phyloP scores from a whole-genome alignment of 345 rosid species.

The Citropsis articulata region DNA sequence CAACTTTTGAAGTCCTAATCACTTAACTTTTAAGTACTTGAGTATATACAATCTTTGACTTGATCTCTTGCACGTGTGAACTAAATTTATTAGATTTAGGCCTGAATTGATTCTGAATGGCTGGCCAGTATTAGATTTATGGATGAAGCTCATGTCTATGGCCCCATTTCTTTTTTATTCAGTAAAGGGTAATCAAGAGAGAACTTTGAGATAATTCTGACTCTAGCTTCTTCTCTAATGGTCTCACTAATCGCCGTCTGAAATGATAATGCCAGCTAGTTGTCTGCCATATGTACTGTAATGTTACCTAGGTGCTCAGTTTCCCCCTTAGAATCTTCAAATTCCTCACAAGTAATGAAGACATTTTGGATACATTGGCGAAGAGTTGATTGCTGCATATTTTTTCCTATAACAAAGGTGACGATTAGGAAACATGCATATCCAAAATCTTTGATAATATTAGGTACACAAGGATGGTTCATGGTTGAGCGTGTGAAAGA shows the following conservation, averaged over 20 bases:
- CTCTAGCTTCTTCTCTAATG: neutral
- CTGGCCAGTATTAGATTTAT: neutral
- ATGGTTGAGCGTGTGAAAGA: neutral
- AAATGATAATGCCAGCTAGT: neutral
- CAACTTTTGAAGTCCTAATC: neutral
- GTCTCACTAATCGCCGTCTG: neutral
- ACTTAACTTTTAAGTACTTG: neutral
- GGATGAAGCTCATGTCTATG: too few relatives aligned
- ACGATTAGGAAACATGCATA: neutral
- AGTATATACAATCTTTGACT: neutral
- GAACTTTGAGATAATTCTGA: neutral
- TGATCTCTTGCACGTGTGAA: neutral
- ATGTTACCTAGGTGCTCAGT: neutral
- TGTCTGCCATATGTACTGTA: neutral
- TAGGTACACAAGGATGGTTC: neutral
- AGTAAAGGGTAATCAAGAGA: slow-evolving; percentile 2
- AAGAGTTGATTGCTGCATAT: neutral
- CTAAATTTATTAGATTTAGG: neutral
- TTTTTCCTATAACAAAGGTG: neutral
- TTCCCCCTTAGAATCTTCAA: neutral
- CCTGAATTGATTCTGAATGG: neutral
- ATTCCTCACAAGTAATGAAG: neutral
- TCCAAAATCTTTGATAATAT: neutral
- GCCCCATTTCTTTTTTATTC: neutral
- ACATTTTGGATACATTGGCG: neutral